These are phyloP conservation scores for Aureobasidium sp. DNA, from an alignment of 2,329 filamentous ascomycete genomes.

Conservation along the genomic window DNA sequence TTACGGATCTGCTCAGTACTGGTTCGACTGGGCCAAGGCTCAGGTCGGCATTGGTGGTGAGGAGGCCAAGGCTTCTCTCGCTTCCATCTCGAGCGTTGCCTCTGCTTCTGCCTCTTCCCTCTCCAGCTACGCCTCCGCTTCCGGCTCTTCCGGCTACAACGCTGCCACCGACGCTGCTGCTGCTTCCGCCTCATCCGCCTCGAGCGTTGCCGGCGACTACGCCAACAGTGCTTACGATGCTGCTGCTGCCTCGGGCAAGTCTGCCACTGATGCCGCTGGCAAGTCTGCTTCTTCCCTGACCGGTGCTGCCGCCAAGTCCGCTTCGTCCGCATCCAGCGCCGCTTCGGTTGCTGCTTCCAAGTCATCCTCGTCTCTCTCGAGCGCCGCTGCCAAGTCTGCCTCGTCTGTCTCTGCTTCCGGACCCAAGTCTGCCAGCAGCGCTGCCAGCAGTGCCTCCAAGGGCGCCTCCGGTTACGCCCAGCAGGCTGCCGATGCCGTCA, in stretches of 20 bases:
- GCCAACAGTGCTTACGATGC: conserved; percentile 25
- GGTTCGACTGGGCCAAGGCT: conserved; percentile 35
- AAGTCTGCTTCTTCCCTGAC: conserved; percentile 27
- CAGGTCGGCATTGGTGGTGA: conserved; percentile 37
- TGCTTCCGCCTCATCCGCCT: conserved; percentile 28
- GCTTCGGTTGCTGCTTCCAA: conserved; percentile 19
- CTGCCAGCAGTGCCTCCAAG: conserved; percentile 16
- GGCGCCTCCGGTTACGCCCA: conserved; percentile 20
- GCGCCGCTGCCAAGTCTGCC: conserved; percentile 24
- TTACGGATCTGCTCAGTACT: conserved; percentile 24
- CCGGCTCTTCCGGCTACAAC: conserved; percentile 17
- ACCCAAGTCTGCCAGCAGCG: conserved; percentile 14
- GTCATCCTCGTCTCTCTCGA: conserved; percentile 25
- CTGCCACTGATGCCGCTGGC: conserved; percentile 47
- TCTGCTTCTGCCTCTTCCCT: conserved; percentile 16
- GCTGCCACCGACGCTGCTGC: conserved; percentile 12
- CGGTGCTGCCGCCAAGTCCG: conserved; percentile 20
- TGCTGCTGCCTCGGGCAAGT: conserved; percentile 29
- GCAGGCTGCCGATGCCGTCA: conserved; percentile 21
- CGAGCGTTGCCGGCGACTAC: conserved; percentile 49
- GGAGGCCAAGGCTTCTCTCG: conserved; percentile 26
- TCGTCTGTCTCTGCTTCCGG: conserved; percentile 14
- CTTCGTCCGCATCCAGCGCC: conserved; percentile 16
- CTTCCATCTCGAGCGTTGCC: conserved; percentile 24
- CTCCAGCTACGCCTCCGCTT: conserved; percentile 22